A percentile compares a stretch with the other conserved stretches of the same genome.
Conservation (phyloP, 139 green algal species). For the Diplosphaera chodatii region DNA sequence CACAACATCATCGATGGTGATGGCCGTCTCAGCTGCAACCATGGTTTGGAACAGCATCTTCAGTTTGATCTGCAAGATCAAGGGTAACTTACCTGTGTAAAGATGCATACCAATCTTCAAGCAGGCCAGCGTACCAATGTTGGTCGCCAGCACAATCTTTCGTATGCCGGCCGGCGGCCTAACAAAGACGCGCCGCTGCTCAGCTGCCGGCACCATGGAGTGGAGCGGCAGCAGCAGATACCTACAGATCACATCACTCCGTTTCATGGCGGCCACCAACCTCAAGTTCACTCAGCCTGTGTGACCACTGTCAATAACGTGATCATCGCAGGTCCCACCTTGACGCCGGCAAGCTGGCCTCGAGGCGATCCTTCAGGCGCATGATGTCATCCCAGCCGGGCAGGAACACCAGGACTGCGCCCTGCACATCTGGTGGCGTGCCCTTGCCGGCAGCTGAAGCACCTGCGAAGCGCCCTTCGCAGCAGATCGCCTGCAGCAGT, state of each 20-base stretch:
- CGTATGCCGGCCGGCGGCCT: conserved; percentile 47
- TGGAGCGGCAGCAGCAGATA: conserved; percentile 65
- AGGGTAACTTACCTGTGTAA: too few relatives aligned
- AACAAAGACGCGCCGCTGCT: conserved; percentile 62
- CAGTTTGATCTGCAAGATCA: too few relatives aligned
- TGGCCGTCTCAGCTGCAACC: conserved; percentile 55
- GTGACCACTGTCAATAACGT: too few relatives aligned
- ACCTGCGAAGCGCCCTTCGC: conserved; percentile 22
- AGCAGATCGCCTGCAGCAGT: conserved; percentile 39
- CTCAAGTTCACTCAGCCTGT: too few relatives aligned
- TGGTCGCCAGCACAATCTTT: conserved; percentile 82
- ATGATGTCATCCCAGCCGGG: conserved; percentile 84
- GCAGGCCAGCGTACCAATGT: conserved; percentile 55
- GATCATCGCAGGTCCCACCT: too few relatives aligned
- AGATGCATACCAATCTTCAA: too few relatives aligned
- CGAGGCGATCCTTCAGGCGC: conserved; percentile 57
- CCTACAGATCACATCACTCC: conserved; percentile 8
- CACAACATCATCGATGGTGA: conserved; percentile 85
- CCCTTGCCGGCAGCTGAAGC: background rate
- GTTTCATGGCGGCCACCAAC: too few relatives aligned
- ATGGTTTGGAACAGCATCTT: too few relatives aligned
- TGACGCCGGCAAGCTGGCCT: conserved; percentile 21
- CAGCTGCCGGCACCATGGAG: conserved; percentile 59
- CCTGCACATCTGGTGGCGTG: conserved; percentile 12
- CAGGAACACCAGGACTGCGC: conserved; percentile 76